Evolutionary conservation across 2,329 filamentous ascomycete genomes (phyloP).

Genomic region (Dactylellina haptotyla): DNA sequence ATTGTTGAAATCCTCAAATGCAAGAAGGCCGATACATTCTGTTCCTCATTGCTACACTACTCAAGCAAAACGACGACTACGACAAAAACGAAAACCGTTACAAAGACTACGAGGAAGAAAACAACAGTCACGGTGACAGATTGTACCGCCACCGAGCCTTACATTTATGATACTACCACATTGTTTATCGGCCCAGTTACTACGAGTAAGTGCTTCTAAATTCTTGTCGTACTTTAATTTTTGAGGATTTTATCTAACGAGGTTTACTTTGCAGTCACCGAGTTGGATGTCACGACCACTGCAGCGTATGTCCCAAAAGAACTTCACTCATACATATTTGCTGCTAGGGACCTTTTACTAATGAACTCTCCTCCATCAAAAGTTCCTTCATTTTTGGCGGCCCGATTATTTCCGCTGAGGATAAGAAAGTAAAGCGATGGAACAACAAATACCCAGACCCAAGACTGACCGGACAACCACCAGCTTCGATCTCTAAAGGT

Average conservation of each 20-base stretch:
- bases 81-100: conserved; percentile 17
- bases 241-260: background rate
- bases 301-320: conserved; percentile 2
- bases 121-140: conserved; percentile 3
- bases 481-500: conserved; percentile 26
- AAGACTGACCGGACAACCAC: conserved; percentile 11
- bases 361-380: background rate
- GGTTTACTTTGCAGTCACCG: conserved; percentile 17
- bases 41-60: conserved; percentile 20
- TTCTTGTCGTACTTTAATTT: background rate
- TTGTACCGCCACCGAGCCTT: conserved; percentile 24
- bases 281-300: conserved; percentile 19
- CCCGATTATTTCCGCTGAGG: conserved; percentile 8
- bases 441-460: conserved; percentile 29
- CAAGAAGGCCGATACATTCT: conserved; percentile 12
- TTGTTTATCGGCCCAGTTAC: conserved; percentile 33
- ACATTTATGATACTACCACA: conserved; percentile 38
- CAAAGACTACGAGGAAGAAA: background rate
- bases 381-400: conserved; percentile 40
- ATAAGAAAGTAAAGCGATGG: conserved; percentile 17
- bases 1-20: conserved; percentile 31
- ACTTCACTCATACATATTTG: background rate
- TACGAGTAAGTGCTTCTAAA: conserved; percentile 12
- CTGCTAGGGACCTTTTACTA: background rate
- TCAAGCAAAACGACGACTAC: conserved; percentile 14